These are phyloP conservation scores for Capsaspora owczarzaki DNA, from an alignment of 78 protist species.

Conservation along the genomic window DNA sequence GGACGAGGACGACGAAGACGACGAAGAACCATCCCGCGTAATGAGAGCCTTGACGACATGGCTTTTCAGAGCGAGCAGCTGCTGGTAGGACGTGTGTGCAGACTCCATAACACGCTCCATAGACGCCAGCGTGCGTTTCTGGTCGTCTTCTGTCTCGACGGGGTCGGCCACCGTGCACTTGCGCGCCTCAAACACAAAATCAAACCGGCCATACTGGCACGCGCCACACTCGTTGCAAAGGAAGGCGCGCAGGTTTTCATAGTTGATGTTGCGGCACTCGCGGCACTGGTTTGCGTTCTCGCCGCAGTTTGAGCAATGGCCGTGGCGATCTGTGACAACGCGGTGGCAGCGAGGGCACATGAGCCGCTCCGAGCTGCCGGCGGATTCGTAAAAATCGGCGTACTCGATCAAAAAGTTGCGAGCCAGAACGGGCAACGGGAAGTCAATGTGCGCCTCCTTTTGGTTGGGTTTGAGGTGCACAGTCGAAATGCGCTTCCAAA, in stretches of 20 bases:
- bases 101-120: slow-evolving; percentile 52
- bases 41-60: too few relatives aligned
- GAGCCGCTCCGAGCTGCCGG: slow-evolving; percentile 33
- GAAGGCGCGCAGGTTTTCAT: slow-evolving; percentile 81
- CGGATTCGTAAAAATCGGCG: slow-evolving; percentile 56
- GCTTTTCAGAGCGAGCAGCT: too few relatives aligned
- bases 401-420: slow-evolving; percentile 67
- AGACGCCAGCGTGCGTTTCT: neutral
- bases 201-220: slow-evolving; percentile 71
- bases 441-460: slow-evolving; percentile 26
- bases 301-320: slow-evolving; percentile 80
- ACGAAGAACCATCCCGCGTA: too few relatives aligned
- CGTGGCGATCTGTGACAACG: slow-evolving; percentile 65
- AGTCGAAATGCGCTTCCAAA: slow-evolving; percentile 51
- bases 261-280: slow-evolving; percentile 90
- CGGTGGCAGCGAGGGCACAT: slow-evolving; percentile 73
- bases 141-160: slow-evolving; percentile 55
- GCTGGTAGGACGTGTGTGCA: slow-evolving; percentile 45
- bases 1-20: too few relatives aligned
- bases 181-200: slow-evolving; percentile 35
- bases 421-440: slow-evolving; percentile 62
- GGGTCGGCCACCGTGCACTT: slow-evolving; percentile 47
- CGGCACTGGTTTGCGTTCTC: slow-evolving; percentile 92
- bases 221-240: slow-evolving; percentile 89
- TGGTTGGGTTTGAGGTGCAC: slow-evolving; percentile 16